phyloP scores from a whole-genome alignment of 345 rosid genomes.

The Eucalyptus albens region DNA sequence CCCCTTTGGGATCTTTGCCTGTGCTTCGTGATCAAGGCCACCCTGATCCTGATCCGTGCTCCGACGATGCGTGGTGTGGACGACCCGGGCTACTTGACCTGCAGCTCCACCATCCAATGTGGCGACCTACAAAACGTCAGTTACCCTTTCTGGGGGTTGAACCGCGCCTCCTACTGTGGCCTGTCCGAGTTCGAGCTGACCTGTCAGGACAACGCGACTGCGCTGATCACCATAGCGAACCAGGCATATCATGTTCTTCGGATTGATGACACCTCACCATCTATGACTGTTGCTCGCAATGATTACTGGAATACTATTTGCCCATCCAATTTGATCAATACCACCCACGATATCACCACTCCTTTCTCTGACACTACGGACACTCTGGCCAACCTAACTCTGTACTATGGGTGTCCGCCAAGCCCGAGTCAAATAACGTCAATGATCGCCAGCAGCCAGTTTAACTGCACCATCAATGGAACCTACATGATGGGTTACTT shows the following conservation, averaged over 20 bases:
- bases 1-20: neutral
- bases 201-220: neutral
- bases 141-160: neutral
- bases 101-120: neutral
- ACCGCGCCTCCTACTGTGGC: neutral
- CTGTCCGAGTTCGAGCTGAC: neutral
- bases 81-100: neutral
- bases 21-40: neutral
- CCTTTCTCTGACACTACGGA: neutral
- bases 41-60: neutral
- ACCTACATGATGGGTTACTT: neutral
- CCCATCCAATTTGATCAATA: neutral
- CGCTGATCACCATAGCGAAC: neutral
- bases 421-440: rapidly evolving
- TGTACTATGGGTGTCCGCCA: neutral
- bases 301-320: neutral
- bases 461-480: neutral
- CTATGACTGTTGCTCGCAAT: neutral
- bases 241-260: neutral
- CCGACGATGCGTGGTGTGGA: neutral
- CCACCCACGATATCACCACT: neutral
- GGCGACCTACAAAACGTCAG: neutral
- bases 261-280: rapidly evolving
- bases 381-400: neutral
- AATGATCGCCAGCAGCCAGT: neutral